These are phyloP conservation scores for Meripilus lineatus DNA, from an alignment of 1,284 basidiomycete species.

Conservation along the genomic window DNA sequence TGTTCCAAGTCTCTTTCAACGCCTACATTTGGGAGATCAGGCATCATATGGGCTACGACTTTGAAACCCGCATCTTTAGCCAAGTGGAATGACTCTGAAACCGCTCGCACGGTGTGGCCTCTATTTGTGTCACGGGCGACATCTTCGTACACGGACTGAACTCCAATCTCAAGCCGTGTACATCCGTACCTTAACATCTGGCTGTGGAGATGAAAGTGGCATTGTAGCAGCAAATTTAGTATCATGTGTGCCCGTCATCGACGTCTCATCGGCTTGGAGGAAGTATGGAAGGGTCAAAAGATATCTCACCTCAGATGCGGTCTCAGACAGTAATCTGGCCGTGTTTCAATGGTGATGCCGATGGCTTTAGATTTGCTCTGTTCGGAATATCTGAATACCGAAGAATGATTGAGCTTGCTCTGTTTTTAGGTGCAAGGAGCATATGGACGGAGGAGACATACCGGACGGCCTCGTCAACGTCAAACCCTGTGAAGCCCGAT, in stretches of 20 bases:
- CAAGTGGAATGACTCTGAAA: constrained; percentile 96
- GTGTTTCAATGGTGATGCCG: constrained; percentile 98
- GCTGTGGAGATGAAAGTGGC: constrained; percentile 36
- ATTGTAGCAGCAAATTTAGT: constrained; percentile 2
- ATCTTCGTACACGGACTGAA: constrained; percentile 99
- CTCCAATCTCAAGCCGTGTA: constrained; percentile 96
- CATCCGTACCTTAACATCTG: constrained; percentile 99
- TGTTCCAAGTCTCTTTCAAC: constrained; percentile 97
- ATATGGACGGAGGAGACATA: constrained; percentile 27
- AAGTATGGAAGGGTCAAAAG: too few relatives aligned
- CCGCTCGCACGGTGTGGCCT: constrained; percentile 96
- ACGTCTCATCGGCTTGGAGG: too few relatives aligned
- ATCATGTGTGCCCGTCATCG: too few relatives aligned
- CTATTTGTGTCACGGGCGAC: constrained; percentile 98
- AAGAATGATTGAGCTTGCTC: too few relatives aligned
- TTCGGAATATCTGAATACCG: constrained; percentile 74
- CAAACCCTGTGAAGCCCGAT: constrained; percentile 88
- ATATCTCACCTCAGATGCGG: constrained; percentile 80
- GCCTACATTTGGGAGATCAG: constrained; percentile 95
- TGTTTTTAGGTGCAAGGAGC: background rate
- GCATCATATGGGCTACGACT: constrained; percentile 99
- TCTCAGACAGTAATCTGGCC: constrained; percentile 96
- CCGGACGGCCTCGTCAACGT: constrained; percentile 97
- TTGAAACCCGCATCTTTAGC: constrained; percentile 99
- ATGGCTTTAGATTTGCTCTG: constrained; percentile 98